These are phyloP conservation scores for Conticribra weissflogii DNA, from an alignment of 108 stramenopile genomes.

Conservation along the genomic window DNA sequence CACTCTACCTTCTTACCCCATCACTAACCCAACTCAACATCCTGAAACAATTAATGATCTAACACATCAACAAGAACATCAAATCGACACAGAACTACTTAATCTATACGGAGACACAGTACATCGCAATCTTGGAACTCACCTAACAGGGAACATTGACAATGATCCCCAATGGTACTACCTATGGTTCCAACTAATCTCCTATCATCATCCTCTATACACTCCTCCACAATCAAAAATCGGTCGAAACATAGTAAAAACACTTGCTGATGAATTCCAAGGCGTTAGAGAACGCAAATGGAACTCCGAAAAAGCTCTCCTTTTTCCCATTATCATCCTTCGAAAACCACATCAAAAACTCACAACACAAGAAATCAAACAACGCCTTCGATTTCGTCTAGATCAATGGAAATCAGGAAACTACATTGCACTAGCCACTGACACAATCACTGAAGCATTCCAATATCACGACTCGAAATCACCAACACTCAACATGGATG, in stretches of 20 bases:
- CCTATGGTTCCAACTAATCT: too few species aligned
- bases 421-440: conserved; percentile 5
- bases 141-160: background rate
- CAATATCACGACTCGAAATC: too few species aligned
- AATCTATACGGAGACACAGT: conserved; percentile 1
- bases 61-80: background rate
- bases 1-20: too few species aligned
- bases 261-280: background rate
- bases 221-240: background rate
- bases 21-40: too few species aligned
- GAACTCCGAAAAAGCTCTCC: conserved; percentile 12
- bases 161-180: background rate
- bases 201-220: conserved; percentile 1
- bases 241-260: background rate
- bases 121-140: background rate
- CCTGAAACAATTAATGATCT: too few species aligned
- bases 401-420: conserved; percentile 13
- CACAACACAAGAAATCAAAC: conserved; percentile 4
- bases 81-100: background rate
- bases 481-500: too few species aligned
- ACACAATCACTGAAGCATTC: background rate
- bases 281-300: conserved; percentile 10
- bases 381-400: conserved; percentile 4
- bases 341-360: background rate
- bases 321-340: conserved; percentile 1